These are phyloP conservation scores for Epichloe hybrida DNA, from an alignment of 2,329 filamentous ascomycete genomes.

Conservation along the genomic window DNA sequence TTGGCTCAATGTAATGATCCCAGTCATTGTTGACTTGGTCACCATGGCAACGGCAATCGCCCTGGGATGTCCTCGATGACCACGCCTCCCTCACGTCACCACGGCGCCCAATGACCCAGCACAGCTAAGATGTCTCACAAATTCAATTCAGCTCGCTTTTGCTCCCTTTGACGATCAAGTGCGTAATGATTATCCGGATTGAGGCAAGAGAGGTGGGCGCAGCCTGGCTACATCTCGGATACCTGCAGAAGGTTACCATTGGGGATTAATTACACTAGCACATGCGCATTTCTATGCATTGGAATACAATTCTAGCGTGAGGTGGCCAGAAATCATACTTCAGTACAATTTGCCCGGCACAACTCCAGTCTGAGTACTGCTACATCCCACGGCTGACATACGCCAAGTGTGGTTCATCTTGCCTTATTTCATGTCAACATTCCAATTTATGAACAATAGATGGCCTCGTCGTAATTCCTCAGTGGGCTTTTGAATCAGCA, in stretches of 20 bases:
- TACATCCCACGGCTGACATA: too few species aligned
- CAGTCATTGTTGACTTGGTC: conserved; percentile 19
- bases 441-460: background rate
- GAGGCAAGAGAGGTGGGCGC: background rate
- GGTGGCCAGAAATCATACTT: background rate
- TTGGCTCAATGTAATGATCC: conserved; percentile 12
- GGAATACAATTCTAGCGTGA: background rate
- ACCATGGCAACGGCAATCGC: conserved; percentile 18
- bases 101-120: conserved; percentile 5
- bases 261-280: background rate
- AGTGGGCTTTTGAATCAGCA: too few species aligned
- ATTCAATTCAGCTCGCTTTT: background rate
- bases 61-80: background rate
- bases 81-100: conserved; percentile 9
- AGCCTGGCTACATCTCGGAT: background rate
- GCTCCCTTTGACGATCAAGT: background rate
- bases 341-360: background rate
- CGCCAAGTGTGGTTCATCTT: background rate
- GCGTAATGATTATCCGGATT: background rate
- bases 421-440: background rate
- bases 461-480: background rate
- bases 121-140: conserved; percentile 5
- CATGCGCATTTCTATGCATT: background rate
- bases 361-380: too few species aligned
- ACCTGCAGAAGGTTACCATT: background rate